phyloP scores from a whole-genome alignment of 305 asterid species.

The Fraxinus sp. region DNA sequence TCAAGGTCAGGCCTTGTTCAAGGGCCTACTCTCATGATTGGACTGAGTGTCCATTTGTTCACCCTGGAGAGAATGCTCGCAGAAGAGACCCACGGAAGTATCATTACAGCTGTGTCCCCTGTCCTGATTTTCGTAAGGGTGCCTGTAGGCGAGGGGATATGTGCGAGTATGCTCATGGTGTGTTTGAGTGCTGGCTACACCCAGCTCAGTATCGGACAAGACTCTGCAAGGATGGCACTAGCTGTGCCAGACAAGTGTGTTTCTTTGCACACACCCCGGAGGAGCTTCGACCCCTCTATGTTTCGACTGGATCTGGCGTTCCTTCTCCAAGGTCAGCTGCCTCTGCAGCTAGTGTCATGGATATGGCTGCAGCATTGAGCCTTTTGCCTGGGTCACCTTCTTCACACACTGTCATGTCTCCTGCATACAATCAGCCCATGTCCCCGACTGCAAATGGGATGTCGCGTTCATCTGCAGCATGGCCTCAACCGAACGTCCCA shows the following conservation, averaged over 20 bases:
- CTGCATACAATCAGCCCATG: slow-evolving; percentile 55
- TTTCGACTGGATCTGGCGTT: slow-evolving; percentile 65
- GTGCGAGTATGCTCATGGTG: slow-evolving; percentile 80
- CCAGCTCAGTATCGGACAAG: slow-evolving; percentile 73
- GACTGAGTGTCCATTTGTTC: slow-evolving; percentile 77
- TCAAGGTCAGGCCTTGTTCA: slow-evolving; percentile 67
- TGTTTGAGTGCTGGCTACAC: slow-evolving; percentile 76
- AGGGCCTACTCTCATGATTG: slow-evolving; percentile 77
- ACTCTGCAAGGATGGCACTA: slow-evolving; percentile 61
- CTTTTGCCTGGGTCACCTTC: slow-evolving; percentile 68
- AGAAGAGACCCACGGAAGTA: slow-evolving; percentile 65
- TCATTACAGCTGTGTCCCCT: slow-evolving; percentile 74
- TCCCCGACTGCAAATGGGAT: slow-evolving; percentile 58
- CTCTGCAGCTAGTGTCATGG: slow-evolving; percentile 57
- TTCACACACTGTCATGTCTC: slow-evolving; percentile 51
- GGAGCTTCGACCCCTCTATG: slow-evolving; percentile 69
- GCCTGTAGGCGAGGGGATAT: slow-evolving; percentile 68
- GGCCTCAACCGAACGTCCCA: slow-evolving; percentile 72
- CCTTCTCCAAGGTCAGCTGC: slow-evolving; percentile 63
- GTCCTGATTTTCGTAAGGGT: slow-evolving; percentile 69
- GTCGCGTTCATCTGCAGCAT: slow-evolving; percentile 41
- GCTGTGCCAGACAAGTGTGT: slow-evolving; percentile 64
- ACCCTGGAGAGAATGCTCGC: slow-evolving; percentile 76
- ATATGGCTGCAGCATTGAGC: slow-evolving; percentile 62
- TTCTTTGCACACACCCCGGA: slow-evolving; percentile 66